Percentiles rank a stretch among this genome's conserved stretches.
phyloP scores from a whole-genome alignment of 139 green algal species.

The Coelastrella sp. region DNA sequence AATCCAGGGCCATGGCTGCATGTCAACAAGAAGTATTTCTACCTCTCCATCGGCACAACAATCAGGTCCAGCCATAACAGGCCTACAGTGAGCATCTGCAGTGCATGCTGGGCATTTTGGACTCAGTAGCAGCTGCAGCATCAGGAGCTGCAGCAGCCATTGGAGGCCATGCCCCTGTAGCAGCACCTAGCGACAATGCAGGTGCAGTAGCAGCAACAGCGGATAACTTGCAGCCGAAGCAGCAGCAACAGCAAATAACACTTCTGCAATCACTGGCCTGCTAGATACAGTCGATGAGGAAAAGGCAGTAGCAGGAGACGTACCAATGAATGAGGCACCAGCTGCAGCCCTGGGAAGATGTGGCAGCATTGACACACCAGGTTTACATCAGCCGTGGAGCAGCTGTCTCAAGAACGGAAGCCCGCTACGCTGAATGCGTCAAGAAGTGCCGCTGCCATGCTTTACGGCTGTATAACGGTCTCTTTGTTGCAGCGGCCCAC shows the following conservation, averaged over 20 bases:
- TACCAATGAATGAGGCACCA: not conserved
- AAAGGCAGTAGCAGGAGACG: not conserved
- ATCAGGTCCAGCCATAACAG: not conserved
- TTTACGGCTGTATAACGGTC: not conserved
- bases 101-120: not conserved
- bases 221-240: not conserved
- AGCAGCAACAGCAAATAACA: not conserved
- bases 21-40: not conserved
- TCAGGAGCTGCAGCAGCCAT: not conserved
- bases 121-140: slow-evolving; percentile 11
- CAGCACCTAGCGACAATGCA: not conserved
- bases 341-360: not conserved
- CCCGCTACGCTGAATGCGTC: not conserved
- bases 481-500: not conserved
- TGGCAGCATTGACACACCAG: not conserved
- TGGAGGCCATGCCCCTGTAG: slow-evolving; percentile 7
- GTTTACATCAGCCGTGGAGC: not conserved
- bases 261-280: not conserved
- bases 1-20: not conserved
- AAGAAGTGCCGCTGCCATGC: not conserved
- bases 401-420: not conserved
- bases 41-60: not conserved
- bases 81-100: slow-evolving; percentile 14
- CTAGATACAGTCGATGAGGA: not conserved
- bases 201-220: not conserved